These are phyloP conservation scores for Tremella mesenterica DNA, from an alignment of 768 basidiomycete species.

Conservation along the genomic window DNA sequence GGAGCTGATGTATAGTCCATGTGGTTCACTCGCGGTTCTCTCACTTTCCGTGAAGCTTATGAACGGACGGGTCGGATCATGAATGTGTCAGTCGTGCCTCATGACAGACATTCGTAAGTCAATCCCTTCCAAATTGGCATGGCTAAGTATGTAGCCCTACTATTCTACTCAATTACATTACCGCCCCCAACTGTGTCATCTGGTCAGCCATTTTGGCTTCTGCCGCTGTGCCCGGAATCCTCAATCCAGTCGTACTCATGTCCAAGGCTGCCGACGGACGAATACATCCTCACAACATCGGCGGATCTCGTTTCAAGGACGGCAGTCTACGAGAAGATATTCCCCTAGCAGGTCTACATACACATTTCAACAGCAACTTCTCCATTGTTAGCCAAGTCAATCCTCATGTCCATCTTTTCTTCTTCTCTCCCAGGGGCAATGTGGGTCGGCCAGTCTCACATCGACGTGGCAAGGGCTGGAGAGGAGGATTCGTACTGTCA, in stretches of 20 bases:
- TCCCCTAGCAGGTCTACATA: slow-evolving; percentile 63
- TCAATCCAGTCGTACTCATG: slow-evolving; percentile 88
- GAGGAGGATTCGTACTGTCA: slow-evolving; percentile 85
- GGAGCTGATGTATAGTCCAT: slow-evolving; percentile 51
- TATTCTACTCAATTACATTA: slow-evolving; percentile 84
- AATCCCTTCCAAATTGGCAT: not conserved
- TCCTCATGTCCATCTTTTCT: slow-evolving; percentile 74
- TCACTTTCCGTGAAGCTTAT: slow-evolving; percentile 94
- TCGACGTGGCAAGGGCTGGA: slow-evolving; percentile 90
- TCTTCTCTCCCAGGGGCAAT: slow-evolving; percentile 61
- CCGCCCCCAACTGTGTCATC: slow-evolving; percentile 70
- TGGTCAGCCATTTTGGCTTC: slow-evolving; percentile 59
- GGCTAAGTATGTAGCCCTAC: slow-evolving; percentile 59
- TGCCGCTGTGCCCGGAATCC: slow-evolving; percentile 88
- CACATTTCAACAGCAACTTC: slow-evolving; percentile 63
- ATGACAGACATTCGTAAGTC: slow-evolving; percentile 72
- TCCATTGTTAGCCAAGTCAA: slow-evolving; percentile 93
- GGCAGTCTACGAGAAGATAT: slow-evolving; percentile 91
- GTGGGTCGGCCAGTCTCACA: slow-evolving; percentile 76
- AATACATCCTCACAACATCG: slow-evolving; percentile 88
- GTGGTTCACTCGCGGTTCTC: slow-evolving; percentile 85
- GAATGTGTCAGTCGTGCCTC: slow-evolving; percentile 87
- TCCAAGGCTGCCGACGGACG: slow-evolving; percentile 73
- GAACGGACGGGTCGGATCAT: slow-evolving; percentile 82
- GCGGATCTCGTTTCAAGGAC: slow-evolving; percentile 77